Evolutionary conservation across 208 protist genomes (phyloP), one percentile per base, ranked within the genome.

Genomic region (Crithidia sp.): DNA sequence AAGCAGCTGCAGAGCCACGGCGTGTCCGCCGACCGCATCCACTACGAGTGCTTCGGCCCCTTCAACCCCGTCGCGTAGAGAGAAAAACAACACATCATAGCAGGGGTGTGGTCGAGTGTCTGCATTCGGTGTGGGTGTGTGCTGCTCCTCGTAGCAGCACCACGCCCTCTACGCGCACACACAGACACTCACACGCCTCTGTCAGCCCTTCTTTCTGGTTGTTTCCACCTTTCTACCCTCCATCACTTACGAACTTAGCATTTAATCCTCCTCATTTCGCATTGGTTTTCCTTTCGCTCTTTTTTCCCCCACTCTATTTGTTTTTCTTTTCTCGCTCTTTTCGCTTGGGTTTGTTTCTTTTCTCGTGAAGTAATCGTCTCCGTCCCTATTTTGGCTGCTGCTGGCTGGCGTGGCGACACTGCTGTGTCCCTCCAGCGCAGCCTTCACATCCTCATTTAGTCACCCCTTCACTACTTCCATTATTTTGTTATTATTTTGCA

Each of bases 1-100:
- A 39, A 45, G 43, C 74, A 80, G 59, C 79, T 84, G 19, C 13
- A 52, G 16, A 47, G 43, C 55, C 59, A 56, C 44, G 44, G 45
- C 56, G 73, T 84, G 16, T 16, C 36, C 39, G 45, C 10, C 37
- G 52, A 61, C n/a, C 58, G 52, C 65, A 76, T 76, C 36, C 74
- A 80, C 79, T 84, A 70, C 64, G 79, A 84, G 66, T 79, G 73
- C 72, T 84, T 84, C 64, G 79, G 79, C 28, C 79, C 79, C 59
- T 74, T 84, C 79, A 70, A 70, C 50, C 41, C 65, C 8, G 43
- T 57, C 53, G 17, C 28, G 44, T 52, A 19, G 37, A 52, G 17
- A 17, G 4, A 54, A 39, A 39, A 67, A 52, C 54, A 43, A n/a
- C n/a, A 54, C 8, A 41, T 9, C 5, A 52, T 53, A 8, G 61